Percentiles rank a stretch among this genome's conserved stretches.
These are phyloP conservation scores for Populus trichocarpa DNA, from an alignment of 441 rosid genomes.

Conservation along the genomic window DNA sequence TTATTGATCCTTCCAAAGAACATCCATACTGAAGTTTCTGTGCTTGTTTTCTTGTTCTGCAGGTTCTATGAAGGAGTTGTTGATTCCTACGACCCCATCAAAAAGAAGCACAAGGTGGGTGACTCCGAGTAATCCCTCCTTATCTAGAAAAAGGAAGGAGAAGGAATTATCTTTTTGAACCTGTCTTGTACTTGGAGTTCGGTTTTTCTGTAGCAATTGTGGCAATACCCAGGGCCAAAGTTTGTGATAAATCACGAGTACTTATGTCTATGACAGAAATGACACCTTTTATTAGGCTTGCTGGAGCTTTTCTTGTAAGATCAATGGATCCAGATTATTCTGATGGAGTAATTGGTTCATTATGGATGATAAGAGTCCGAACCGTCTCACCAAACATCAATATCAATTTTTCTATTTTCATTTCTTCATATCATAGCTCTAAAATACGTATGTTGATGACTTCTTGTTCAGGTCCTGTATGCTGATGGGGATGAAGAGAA, in stretches of 20 bases:
- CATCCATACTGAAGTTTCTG: not conserved
- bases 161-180: not conserved
- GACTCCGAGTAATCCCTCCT: not conserved
- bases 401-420: not conserved
- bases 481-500: constrained; percentile 63
- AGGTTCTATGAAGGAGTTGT: constrained; percentile 70
- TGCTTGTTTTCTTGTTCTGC: constrained; percentile 17
- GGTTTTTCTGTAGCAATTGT: not conserved
- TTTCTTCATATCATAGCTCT: constrained; percentile 3
- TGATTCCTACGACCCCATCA: constrained; percentile 36
- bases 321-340: not conserved
- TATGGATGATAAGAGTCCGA: not conserved
- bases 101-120: constrained; percentile 58
- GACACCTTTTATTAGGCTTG: not conserved
- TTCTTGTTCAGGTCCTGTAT: constrained; percentile 50
- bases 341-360: constrained; percentile 9
- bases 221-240: not conserved
- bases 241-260: not conserved
- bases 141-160: not conserved
- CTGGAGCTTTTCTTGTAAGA: not conserved
- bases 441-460: constrained; percentile 4
- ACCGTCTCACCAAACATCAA: not conserved
- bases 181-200: not conserved
- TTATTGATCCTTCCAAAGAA: not conserved
- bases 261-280: not conserved